Percentiles rank a stretch among this genome's conserved stretches.
Conservation (phyloP, 495 filamentous ascomycete species). For the Terfezia boudieri region DNA sequence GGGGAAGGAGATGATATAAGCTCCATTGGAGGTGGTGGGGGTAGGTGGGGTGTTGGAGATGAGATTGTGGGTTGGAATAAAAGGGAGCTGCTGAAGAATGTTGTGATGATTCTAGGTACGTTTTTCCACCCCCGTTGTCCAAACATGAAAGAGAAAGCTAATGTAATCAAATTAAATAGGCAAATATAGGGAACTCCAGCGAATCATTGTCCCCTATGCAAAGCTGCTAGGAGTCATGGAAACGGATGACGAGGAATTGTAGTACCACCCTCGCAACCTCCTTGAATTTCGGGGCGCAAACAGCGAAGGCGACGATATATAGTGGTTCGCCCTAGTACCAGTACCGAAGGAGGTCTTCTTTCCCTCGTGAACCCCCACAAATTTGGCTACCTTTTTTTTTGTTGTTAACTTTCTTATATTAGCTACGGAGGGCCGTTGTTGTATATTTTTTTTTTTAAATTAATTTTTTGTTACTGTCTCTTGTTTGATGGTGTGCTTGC, state of each 20-base stretch:
- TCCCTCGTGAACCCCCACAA: too few species aligned
- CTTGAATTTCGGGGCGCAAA: too few species aligned
- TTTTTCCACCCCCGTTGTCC: conserved; percentile 4
- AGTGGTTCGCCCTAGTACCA: too few species aligned
- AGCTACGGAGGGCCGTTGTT: too few species aligned
- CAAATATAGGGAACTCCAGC: conserved; percentile 79
- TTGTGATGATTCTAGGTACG: conserved; percentile 80
- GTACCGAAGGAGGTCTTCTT: too few species aligned
- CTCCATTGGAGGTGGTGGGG: conserved; percentile 19
- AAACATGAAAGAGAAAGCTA: not conserved
- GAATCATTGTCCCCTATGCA: conserved; percentile 78
- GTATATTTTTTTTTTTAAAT: too few species aligned
- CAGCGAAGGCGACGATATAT: too few species aligned
- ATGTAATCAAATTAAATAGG: conserved; percentile 33
- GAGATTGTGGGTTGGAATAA: conserved; percentile 75
- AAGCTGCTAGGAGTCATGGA: conserved; percentile 42
- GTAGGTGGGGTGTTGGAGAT: conserved; percentile 37
- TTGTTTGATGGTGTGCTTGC: too few species aligned
- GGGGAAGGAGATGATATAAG: conserved; percentile 27
- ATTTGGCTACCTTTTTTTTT: too few species aligned
- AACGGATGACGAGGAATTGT: conserved; percentile 10
- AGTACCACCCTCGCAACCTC: too few species aligned
- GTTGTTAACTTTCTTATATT: too few species aligned
- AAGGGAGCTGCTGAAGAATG: conserved; percentile 63
- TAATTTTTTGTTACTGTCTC: too few species aligned